Base-by-base conservation (phyloP, 2,329 filamentous ascomycete species). In the Aspergillus pseudotamarii region DNA sequence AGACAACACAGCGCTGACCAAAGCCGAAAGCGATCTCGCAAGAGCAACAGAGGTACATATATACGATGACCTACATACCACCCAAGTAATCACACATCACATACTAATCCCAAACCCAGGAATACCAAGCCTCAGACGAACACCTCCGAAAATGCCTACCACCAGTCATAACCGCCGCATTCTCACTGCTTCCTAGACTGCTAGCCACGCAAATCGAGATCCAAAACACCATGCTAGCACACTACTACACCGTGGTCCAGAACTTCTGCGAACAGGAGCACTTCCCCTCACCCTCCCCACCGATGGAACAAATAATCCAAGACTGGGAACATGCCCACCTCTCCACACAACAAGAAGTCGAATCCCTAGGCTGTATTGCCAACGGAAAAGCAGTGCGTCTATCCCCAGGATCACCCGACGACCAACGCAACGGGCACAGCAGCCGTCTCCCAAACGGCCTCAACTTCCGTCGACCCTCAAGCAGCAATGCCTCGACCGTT, bases 201-300 rank as follows among this genome's bases (percentile, higher is more conserved):
- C 83, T 94, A 12, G 84, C 85, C 46, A 84, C 85, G 41, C 89
- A 94, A 71, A 87, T 94, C 51, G 83, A 90, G 72, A 88, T 93
- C 32, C 92, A 94, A 76, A 93, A 93, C 74, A 86, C 88, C 54
- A 82, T 95, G 58, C 86, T 95, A 6, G 92, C 88, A 0, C 84
- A 93, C 65, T 88, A 92, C 69, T 95, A 95, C 78, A 95, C 92
- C 1, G 84, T 88, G 5, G 80, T 94, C 8, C 88, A 93, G 73
- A 87, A 86, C 61, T 95, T 90, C 76, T 92, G 89, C 68, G 83
- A 88, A 68, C 85, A 90, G 34, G 83, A 88, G 68, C 82, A 85
- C 6, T 89, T 93, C 70, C 89, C 90, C 0, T 90, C 89, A 53
- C 90, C 91, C 1, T 84, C 91, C 12, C 89, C 91, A 3, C 85